phyloP scores from a whole-genome alignment of 495 filamentous ascomycete species.

The Letharia columbiana region DNA sequence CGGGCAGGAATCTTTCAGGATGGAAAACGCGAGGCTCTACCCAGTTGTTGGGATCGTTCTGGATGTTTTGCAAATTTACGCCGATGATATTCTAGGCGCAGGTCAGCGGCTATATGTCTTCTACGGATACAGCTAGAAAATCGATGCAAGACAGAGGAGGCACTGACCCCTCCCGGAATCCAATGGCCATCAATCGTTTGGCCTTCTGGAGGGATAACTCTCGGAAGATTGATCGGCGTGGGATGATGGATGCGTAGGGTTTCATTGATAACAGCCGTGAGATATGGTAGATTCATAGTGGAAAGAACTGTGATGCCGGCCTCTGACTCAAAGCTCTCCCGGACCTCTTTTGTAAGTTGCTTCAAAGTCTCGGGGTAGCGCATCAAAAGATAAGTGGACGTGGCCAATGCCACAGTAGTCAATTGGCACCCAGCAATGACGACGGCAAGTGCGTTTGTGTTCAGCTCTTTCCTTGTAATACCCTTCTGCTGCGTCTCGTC shows the following conservation, averaged over 20 bases:
- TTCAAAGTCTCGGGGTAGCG: slow-evolving; percentile 10
- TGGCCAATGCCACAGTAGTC: slow-evolving; percentile 16
- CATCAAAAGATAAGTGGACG: slow-evolving; percentile 20
- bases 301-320: slow-evolving; percentile 6
- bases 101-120: not conserved
- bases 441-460: slow-evolving; percentile 18
- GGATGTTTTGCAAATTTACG: slow-evolving; percentile 13
- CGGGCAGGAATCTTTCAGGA: slow-evolving; percentile 13
- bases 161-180: slow-evolving; percentile 12
- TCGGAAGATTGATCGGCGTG: slow-evolving; percentile 12
- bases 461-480: slow-evolving; percentile 18
- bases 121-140: not conserved
- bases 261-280: slow-evolving; percentile 48
- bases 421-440: slow-evolving; percentile 23
- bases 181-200: slow-evolving; percentile 12
- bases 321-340: slow-evolving; percentile 18
- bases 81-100: slow-evolving; percentile 11
- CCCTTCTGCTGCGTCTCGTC: slow-evolving; percentile 15
- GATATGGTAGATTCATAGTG: slow-evolving; percentile 20
- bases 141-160: not conserved
- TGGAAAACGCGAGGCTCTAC: slow-evolving; percentile 14
- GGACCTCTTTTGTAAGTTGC: slow-evolving; percentile 12
- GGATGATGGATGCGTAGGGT: slow-evolving; percentile 40
- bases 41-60: slow-evolving; percentile 10
- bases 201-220: slow-evolving; percentile 5